Percentiles rank a stretch among this genome's conserved stretches.
phyloP scores from a whole-genome alignment of 2,329 filamentous ascomycete genomes.

The Curvularia eragrostidis region DNA sequence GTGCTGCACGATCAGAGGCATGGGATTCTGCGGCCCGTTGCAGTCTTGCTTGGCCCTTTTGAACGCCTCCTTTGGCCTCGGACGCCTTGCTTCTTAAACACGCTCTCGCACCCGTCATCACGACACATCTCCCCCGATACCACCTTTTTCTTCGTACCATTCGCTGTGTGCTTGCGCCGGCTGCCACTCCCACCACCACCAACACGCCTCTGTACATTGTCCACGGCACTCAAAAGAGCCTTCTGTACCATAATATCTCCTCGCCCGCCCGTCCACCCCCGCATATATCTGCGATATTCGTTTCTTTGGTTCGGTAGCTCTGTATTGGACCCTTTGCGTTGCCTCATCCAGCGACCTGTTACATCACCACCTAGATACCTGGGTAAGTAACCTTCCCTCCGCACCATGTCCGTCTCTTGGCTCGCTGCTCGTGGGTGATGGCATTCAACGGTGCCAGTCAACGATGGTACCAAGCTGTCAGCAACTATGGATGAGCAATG shows the following conservation, averaged over 20 bases:
- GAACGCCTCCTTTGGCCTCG: conserved; percentile 40
- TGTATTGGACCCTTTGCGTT: conserved; percentile 10
- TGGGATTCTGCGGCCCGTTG: conserved; percentile 51
- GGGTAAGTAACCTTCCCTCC: conserved; percentile 12
- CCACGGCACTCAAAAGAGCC: conserved; percentile 10
- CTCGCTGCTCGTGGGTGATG: conserved; percentile 11
- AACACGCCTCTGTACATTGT: conserved; percentile 28
- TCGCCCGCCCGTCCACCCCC: conserved; percentile 8
- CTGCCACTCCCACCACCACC: conserved; percentile 17
- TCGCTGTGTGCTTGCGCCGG: conserved; percentile 44
- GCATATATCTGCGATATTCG: conserved; percentile 16
- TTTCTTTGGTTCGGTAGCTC: conserved; percentile 18
- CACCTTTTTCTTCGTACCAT: conserved; percentile 28
- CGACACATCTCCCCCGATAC: conserved; percentile 20
- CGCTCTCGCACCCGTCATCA: conserved; percentile 35
- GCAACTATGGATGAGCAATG: conserved; percentile 14
- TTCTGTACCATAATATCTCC: conserved; percentile 20
- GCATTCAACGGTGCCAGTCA: conserved; percentile 16
- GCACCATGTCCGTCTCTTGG: conserved; percentile 1
- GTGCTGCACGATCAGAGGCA: conserved; percentile 42
- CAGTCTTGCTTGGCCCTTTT: conserved; percentile 45
- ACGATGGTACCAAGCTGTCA: conserved; percentile 20
- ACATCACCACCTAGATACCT: conserved; percentile 19
- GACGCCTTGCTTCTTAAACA: conserved; percentile 40
- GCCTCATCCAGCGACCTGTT: conserved; percentile 13